These are phyloP conservation scores for Leptographium lundbergii DNA, from an alignment of 2,329 filamentous ascomycete species.

Conservation along the genomic window DNA sequence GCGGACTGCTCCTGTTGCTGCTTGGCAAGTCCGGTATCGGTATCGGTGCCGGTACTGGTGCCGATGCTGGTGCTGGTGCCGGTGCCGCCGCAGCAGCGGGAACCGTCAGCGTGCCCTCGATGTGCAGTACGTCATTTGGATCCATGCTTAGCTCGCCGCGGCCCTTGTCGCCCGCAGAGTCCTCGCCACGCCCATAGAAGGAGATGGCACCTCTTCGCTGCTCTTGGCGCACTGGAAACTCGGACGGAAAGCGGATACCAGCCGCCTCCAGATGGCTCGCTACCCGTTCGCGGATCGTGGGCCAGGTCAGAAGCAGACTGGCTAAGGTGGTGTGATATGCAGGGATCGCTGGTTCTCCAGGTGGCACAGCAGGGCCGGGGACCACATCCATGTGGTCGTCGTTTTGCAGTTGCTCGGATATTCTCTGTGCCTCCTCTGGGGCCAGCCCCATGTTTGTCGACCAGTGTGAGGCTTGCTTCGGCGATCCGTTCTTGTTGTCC, in stretches of 20 bases:
- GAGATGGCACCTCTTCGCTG: conserved; percentile 61
- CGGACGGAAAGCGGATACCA: conserved; percentile 43
- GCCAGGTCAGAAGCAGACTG: conserved; percentile 65
- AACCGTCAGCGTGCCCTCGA: neutral
- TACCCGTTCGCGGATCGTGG: conserved; percentile 53
- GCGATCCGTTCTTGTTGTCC: conserved; percentile 14
- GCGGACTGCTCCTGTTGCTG: conserved; percentile 21
- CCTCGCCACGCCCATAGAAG: conserved; percentile 69
- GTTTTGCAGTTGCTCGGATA: conserved; percentile 22
- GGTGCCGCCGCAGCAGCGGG: neutral
- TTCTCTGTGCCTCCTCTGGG: conserved; percentile 18
- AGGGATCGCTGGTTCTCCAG: conserved; percentile 58
- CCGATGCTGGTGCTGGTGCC: too few relatives aligned
- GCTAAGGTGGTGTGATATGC: conserved; percentile 85
- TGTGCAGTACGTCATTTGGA: neutral
- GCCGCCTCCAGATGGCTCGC: conserved; percentile 32
- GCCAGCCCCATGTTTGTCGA: conserved; percentile 10
- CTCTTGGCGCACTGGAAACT: conserved; percentile 68
- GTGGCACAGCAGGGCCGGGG: conserved; percentile 33
- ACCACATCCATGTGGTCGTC: conserved; percentile 39
- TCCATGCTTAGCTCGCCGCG: neutral
- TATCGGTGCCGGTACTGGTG: too few relatives aligned
- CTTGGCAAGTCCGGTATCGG: neutral
- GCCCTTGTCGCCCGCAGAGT: conserved; percentile 17
- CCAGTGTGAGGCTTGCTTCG: neutral